Base-by-base conservation (phyloP, 768 basidiomycete species). In the Podaxis rugospora region DNA sequence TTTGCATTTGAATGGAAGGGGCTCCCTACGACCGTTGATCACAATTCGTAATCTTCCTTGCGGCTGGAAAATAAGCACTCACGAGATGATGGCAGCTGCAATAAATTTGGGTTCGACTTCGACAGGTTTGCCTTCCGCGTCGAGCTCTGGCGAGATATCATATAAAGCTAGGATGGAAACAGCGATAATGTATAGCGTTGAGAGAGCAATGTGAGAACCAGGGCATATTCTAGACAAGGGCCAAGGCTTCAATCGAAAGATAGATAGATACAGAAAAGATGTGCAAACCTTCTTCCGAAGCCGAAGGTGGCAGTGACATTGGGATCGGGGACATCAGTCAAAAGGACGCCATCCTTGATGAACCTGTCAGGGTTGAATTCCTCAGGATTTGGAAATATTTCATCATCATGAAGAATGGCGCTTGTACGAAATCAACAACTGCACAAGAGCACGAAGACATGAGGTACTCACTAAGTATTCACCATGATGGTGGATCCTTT, bases 201-300 rank as follows among this genome's bases (percentile, higher is more conserved):
- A 53, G 1, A 53, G 6, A 5, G 42, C 57, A 9, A 63, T 40
- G 35, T 63, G 51, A 21, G 52, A 36, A 13, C 62, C 62, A 3
- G 62, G 62, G 32, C 62, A 63, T 46, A 59, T 55, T 18, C 62
- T 63, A 9, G 50, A 16, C 18, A 3, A 28, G 18, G 51, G 3
- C 10, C 14, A 44, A 40, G 42, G 6, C 6, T 18, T 23, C 9
- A 32, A 13, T 27, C 25, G 23, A 49, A 11, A 10, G 18, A 3
- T 1, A 27, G 9, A 5, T 0, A 23, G 5, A n/a, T 25, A 5
- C 27, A 3, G 9, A 21, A 21, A 23, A 9, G 3, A n/a, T 16
- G 42, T 4, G 36, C 62, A 2, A 16, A 71, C 71, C 70, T 64
- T 52, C 71, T 50, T 14, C 75, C 75, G 62, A 72, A 75, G 0